Conservation (phyloP, 805 yeast species). For the Wickerhamomyces pijperi region DNA sequence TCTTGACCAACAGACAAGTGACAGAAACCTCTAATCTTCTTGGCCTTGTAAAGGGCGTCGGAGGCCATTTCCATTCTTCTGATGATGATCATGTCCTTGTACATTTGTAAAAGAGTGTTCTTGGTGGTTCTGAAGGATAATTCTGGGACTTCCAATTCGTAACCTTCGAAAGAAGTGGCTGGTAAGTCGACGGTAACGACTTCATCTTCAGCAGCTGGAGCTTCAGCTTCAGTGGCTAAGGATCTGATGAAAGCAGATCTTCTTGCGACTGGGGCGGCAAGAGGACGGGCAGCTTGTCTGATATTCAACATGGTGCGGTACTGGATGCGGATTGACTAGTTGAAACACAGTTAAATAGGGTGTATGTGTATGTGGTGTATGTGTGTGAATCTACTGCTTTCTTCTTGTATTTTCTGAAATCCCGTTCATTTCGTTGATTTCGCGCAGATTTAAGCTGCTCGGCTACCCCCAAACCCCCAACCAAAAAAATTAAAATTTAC, state of each 20-base stretch:
- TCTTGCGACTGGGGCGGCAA: conserved; percentile 5
- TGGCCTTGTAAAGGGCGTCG: conserved; percentile 95
- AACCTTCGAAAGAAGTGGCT: conserved; percentile 75
- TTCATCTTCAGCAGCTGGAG: conserved; percentile 14
- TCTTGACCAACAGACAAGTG: conserved; percentile 98
- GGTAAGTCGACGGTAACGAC: conserved; percentile 51
- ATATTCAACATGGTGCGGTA: conserved; percentile 2
- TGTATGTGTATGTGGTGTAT: background rate
- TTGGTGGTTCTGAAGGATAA: conserved; percentile 71
- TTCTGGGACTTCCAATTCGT: conserved; percentile 65
- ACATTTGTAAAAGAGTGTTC: conserved; percentile 76
- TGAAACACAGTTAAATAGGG: no score
- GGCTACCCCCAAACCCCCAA: background rate
- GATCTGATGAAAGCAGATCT: conserved; percentile 14
- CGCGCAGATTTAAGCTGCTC: no score
- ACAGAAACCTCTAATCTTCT: conserved; percentile 98
- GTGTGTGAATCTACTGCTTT: background rate
- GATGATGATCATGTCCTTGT: conserved; percentile 87
- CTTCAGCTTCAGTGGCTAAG: conserved; percentile 16
- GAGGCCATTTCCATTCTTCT: conserved; percentile 99
- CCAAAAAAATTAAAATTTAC: no score
- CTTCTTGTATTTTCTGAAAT: conserved; percentile 1
- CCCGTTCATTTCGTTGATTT: conserved; percentile 1
- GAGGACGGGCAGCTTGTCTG: conserved; percentile 13
- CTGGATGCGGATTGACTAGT: background rate